Percentiles rank a stretch among this genome's conserved stretches.
phyloP scores from a whole-genome alignment of 208 protist genomes.

The Perkinsela sp. region DNA sequence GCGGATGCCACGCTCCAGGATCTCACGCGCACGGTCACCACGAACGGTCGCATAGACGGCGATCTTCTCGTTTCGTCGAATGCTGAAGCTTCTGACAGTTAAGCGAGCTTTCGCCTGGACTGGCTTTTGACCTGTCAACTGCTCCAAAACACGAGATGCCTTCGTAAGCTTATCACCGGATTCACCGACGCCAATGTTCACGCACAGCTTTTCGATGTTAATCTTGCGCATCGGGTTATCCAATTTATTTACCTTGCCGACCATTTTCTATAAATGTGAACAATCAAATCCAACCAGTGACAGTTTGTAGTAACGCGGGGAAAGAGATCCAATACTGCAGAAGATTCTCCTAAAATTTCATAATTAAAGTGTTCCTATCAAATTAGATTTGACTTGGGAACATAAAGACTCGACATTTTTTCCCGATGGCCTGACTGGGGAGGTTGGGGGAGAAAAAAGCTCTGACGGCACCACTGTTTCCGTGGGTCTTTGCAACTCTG shows the following conservation, averaged over 20 bases:
- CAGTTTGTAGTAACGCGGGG: too few species aligned
- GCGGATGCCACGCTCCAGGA: slow-evolving; percentile 90
- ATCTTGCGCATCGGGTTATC: slow-evolving; percentile 87
- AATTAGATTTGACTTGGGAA: slow-evolving; percentile 87
- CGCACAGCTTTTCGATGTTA: slow-evolving; percentile 89
- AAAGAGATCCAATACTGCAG: too few species aligned
- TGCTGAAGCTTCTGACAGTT: slow-evolving; percentile 93
- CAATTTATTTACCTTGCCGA: slow-evolving; percentile 29
- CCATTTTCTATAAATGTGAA: slow-evolving; percentile 8
- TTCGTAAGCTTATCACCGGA: slow-evolving; percentile 90
- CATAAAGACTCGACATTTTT: slow-evolving; percentile 82
- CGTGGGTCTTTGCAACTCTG: slow-evolving; percentile 80
- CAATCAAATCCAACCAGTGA: too few species aligned
- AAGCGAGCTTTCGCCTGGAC: slow-evolving; percentile 84
- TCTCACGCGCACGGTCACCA: slow-evolving; percentile 94
- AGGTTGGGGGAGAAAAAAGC: slow-evolving; percentile 87
- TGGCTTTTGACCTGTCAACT: slow-evolving; percentile 91
- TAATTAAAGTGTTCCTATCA: neutral
- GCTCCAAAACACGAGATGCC: slow-evolving; percentile 94
- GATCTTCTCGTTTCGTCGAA: slow-evolving; percentile 99
- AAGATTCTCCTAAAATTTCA: too few species aligned
- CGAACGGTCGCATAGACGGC: slow-evolving; percentile 92
- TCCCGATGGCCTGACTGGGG: slow-evolving; percentile 77
- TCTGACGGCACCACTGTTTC: slow-evolving; percentile 81
- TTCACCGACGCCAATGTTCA: slow-evolving; percentile 99